Conservation (phyloP, 176 grass and related monocot genomes). For the Luzula sylvatica region DNA sequence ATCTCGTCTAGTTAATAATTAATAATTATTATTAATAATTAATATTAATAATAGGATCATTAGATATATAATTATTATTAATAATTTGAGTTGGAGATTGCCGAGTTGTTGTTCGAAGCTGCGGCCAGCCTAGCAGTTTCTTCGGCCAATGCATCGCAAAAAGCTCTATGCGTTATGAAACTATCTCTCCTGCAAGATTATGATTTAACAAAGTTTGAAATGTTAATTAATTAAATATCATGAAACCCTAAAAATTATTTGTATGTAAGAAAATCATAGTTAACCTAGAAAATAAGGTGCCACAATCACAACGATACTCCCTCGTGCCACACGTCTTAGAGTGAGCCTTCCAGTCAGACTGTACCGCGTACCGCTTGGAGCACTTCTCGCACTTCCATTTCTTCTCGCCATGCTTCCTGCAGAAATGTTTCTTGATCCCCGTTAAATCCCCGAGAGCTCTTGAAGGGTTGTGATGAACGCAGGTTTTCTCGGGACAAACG, state of each 20-base stretch:
- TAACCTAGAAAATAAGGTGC: constrained; percentile 69
- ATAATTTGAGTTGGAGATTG: constrained; percentile 13
- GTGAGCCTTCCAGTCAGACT: constrained; percentile 99
- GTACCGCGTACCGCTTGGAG: constrained; percentile 73
- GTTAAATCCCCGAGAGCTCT: constrained; percentile 85
- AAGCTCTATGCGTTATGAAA: constrained; percentile 88
- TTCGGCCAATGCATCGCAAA: constrained; percentile 75
- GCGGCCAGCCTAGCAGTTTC: constrained; percentile 53
- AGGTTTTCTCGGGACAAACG: constrained; percentile 76
- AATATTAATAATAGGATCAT: too few relatives aligned
- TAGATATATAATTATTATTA: too few relatives aligned
- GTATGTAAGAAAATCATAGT: not conserved
- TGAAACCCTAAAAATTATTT: constrained; percentile 6
- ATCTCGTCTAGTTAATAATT: too few relatives aligned
- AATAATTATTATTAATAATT: too few relatives aligned
- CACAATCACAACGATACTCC: constrained; percentile 91
- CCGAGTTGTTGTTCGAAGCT: constrained; percentile 19
- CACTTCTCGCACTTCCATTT: constrained; percentile 99
- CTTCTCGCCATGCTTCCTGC: constrained; percentile 98
- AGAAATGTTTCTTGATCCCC: constrained; percentile 98
- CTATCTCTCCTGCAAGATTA: constrained; percentile 46
- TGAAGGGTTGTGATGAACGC: constrained; percentile 78
- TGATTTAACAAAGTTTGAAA: too few relatives aligned
- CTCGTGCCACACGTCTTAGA: constrained; percentile 78
- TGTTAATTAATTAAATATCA: too few relatives aligned